phyloP scores from a whole-genome alignment of 2,329 filamentous ascomycete species.

The Neoarthrinium moseri region DNA sequence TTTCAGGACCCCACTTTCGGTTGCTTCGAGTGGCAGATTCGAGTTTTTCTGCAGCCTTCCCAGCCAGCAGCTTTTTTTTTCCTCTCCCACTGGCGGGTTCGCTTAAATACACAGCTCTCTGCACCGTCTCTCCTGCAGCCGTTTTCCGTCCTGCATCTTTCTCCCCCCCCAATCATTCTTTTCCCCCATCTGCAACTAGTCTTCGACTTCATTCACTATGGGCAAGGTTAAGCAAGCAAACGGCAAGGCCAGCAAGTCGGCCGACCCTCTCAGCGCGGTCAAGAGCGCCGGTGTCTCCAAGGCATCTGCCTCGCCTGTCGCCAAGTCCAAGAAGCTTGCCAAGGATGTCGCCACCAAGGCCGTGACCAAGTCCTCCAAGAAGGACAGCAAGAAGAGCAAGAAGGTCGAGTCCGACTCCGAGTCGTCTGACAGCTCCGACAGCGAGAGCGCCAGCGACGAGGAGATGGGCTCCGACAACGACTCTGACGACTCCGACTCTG shows the following conservation, averaged over 20 bases:
- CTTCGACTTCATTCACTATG: constrained; percentile 46
- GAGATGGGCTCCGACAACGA: constrained; percentile 24
- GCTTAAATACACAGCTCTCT: constrained; percentile 1
- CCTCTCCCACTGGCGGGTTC: no score
- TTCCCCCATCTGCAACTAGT: constrained; percentile 10
- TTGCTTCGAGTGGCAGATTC: constrained; percentile 3
- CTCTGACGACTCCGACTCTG: constrained; percentile 29
- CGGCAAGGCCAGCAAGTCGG: constrained; percentile 48
- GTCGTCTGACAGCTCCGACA: constrained; percentile 23
- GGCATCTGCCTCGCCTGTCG: constrained; percentile 61
- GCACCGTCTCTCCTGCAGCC: constrained; percentile 10
- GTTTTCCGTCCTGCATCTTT: constrained; percentile 15
- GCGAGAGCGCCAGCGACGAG: constrained; percentile 16
- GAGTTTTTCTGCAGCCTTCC: constrained; percentile 7
- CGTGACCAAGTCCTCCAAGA: constrained; percentile 23
- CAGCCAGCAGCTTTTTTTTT: constrained; percentile 16
- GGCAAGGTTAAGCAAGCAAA: constrained; percentile 66
- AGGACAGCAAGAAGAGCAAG: constrained; percentile 38
- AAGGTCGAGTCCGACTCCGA: constrained; percentile 37
- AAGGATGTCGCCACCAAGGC: constrained; percentile 57
- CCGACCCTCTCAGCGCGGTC: constrained; percentile 51
- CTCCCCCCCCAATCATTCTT: constrained; percentile 14
- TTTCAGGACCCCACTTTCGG: constrained; percentile 1
- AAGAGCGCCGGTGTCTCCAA: constrained; percentile 70
- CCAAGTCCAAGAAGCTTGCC: constrained; percentile 66